Base-by-base conservation (phyloP, 805 yeast genomes). In the Suhomyces faveliae region DNA sequence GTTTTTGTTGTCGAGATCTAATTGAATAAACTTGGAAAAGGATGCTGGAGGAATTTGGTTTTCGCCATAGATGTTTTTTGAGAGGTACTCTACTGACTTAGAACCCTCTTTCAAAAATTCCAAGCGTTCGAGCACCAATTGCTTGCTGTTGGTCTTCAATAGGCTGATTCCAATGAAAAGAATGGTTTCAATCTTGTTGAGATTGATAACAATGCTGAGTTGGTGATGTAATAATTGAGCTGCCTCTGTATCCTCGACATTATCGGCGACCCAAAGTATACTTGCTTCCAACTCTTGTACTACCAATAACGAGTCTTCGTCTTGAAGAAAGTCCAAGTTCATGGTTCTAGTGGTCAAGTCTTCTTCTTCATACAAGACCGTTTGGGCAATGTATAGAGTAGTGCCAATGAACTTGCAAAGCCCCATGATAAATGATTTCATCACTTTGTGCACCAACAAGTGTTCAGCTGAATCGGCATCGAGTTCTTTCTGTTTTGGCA, bases 291-390 rank as follows among this genome's bases (percentile, higher is more conserved):
- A 49, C n/a, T 62, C 67, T 6, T 56, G 53, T 4, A 58, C 25
- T 0, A 68, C 61, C 6, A 55, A 51, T 15, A 55, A 58, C 3
- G 59, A 44, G 10, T 62, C 48, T 6, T 68, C 57, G 41, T 55
- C 59, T 11, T 44, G 42, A 41, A 71, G 60, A 45, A 66, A 67
- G 50, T 53, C 57, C 74, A 72, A 56, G 33, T 81, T 83, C 83
- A 84, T 80, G 11, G 74, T 73, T 54, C 84, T 79, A 1, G 85
- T 78, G 47, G 83, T 82, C 25, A 87, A 66, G 64, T 87, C 95
- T 59, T 87, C 94, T 57, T 85, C 94, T 58, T 86, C 89, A 52
- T 78, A 80, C 9, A 85, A 68, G 7, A 81, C 84, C n/a, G 83
- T 84, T 44, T 68, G 68, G 1, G 84, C 81, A 30, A 83, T 66